A percentile compares a stretch with the other conserved stretches of the same genome.
These are phyloP conservation scores for Hypoxylon intermedium DNA, from an alignment of 495 filamentous ascomycete species.

Conservation along the genomic window DNA sequence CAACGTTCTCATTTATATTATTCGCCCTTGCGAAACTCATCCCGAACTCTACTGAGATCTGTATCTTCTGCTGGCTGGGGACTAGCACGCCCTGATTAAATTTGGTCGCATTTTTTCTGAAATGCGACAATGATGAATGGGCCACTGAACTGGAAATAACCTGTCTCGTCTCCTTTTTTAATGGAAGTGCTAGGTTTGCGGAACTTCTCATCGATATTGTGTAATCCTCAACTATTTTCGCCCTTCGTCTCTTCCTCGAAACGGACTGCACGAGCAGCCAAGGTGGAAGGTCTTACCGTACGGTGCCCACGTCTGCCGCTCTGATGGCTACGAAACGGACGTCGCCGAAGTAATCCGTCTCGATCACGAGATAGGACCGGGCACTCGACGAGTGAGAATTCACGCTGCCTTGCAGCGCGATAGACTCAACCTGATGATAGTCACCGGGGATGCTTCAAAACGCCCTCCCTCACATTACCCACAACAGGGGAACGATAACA, in stretches of 20 bases:
- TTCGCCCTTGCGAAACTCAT: conserved; percentile 20
- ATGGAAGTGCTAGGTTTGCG: conserved; percentile 32
- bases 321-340: conserved; percentile 39
- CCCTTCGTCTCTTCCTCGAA: not conserved
- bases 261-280: too few relatives aligned
- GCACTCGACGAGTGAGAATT: conserved; percentile 42
- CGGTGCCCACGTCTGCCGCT: conserved; percentile 11
- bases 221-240: not conserved
- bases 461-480: conserved; percentile 43
- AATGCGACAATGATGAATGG: conserved; percentile 68
- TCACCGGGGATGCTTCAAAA: conserved; percentile 46
- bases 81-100: conserved; percentile 52
- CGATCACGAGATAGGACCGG: conserved; percentile 32
- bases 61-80: conserved; percentile 50
- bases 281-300: not conserved
- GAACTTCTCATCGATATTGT: conserved; percentile 8
- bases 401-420: conserved; percentile 22
- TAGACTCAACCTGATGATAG: conserved; percentile 39
- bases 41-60: conserved; percentile 18
- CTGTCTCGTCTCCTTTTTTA: conserved; percentile 67
- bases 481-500: conserved; percentile 56
- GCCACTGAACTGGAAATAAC: conserved; percentile 76
- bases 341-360: conserved; percentile 18
- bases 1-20: conserved; percentile 1
- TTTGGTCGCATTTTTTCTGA: conserved; percentile 38